These are phyloP conservation scores for Alternaria angustiovoidea DNA, from an alignment of 2,329 filamentous ascomycete genomes.

Conservation along the genomic window DNA sequence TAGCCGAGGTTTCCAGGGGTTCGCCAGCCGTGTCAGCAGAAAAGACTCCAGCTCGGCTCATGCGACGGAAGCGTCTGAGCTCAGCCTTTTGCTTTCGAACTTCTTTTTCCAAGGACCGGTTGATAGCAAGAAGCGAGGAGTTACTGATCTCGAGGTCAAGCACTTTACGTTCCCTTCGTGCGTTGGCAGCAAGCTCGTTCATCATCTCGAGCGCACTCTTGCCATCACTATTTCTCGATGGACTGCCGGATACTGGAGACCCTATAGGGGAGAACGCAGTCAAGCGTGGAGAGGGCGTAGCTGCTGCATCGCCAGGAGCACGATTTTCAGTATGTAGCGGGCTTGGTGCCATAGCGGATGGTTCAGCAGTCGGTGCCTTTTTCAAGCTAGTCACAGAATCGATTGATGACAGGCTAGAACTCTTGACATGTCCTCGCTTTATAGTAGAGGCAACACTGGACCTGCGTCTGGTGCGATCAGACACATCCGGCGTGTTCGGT, in stretches of 20 bases:
- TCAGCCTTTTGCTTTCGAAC: slow-evolving; percentile 91
- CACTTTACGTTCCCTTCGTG: slow-evolving; percentile 90
- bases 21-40: slow-evolving; percentile 64
- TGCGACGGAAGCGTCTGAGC: slow-evolving; percentile 81
- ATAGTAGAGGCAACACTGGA: slow-evolving; percentile 44
- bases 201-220: slow-evolving; percentile 64
- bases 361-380: slow-evolving; percentile 38
- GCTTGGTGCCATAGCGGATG: slow-evolving; percentile 33
- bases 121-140: slow-evolving; percentile 92
- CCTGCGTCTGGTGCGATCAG: slow-evolving; percentile 37
- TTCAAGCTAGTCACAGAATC: slow-evolving; percentile 51
- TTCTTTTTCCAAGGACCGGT: slow-evolving; percentile 88
- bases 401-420: slow-evolving; percentile 57
- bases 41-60: slow-evolving; percentile 81
- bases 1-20: slow-evolving; percentile 53
- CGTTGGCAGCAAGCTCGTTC: slow-evolving; percentile 84
- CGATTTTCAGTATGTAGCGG: slow-evolving; percentile 47
- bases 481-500: slow-evolving; percentile 30
- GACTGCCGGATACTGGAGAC: slow-evolving; percentile 58
- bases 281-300: slow-evolving; percentile 33
- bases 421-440: slow-evolving; percentile 48
- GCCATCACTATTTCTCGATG: slow-evolving; percentile 63
- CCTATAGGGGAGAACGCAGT: slow-evolving; percentile 35
- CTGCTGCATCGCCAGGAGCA: slow-evolving; percentile 35
- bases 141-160: slow-evolving; percentile 97